Base-by-base conservation (phyloP, 1,139 yeast genomes). In the Debaryomycetaceae sp. region DNA sequence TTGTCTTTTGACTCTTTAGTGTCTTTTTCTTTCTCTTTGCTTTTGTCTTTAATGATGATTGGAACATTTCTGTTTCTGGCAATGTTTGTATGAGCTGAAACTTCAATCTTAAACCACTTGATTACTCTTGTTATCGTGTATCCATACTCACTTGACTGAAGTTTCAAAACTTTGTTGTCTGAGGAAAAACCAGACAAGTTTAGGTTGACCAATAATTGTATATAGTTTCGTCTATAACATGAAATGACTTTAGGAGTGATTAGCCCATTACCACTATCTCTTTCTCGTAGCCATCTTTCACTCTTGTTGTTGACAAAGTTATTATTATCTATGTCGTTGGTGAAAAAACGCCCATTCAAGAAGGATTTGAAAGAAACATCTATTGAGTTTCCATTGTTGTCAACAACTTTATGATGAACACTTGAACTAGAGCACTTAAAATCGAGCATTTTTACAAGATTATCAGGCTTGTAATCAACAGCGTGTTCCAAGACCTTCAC, bases 161-260 rank as follows among this genome's bases (percentile, higher is more conserved):
- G 54, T 41, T 65, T 60, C 39, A 69, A 58, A 24, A 69, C 53
- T 44, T 66, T 68, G 13, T 59, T 51, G 20, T 59, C 60, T 24
- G 50, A 40, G 33, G 55, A 52, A 41, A 68, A 59, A 1, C 73
- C 73, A 6, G 59, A 56, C 34, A 73, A 55, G 42, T 65, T 67
- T 60, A 73, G 56, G 48, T 68, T 66, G 43, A 72, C 47, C 13
- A 66, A 58, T 9, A 72, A 54, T 49, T 71, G 78, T 44, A 75
- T 69, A 50, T 62, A 72, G 51, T 75, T 75, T 47, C 80, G 56
- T 46, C 80, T 58, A 55, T 75, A 75, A 52, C 79, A 75, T 11
- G 76, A 69, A 24, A 75, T 66, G 20, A 73, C 74, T 48, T 60
- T 67, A 7, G 77, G 75, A 43, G 66, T 67, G 40, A 51, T 54